phyloP scores from a whole-genome alignment of 2,329 filamentous ascomycete genomes.

The Penicillium sp. region DNA sequence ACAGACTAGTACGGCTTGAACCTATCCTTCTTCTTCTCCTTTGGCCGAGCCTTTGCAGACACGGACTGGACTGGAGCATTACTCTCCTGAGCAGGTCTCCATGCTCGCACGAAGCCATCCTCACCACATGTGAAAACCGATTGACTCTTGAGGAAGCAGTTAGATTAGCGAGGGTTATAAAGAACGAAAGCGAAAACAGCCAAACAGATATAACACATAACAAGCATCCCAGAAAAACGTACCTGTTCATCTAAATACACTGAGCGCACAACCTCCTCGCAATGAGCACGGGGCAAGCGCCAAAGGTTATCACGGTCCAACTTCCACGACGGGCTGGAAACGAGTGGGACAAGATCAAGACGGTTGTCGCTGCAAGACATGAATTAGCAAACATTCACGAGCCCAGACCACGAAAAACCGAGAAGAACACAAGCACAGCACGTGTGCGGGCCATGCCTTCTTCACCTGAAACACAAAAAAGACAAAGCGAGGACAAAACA shows the following conservation, averaged over 20 bases:
- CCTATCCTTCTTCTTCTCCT: slow-evolving; percentile 38
- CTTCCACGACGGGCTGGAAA: slow-evolving; percentile 36
- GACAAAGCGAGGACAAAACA: background rate
- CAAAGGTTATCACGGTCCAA: slow-evolving; percentile 42
- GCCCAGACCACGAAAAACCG: background rate
- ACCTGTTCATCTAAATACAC: slow-evolving; percentile 47
- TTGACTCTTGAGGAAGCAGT: slow-evolving; percentile 30
- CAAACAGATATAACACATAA: background rate
- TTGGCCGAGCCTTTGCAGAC: slow-evolving; percentile 26
- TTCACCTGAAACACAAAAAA: background rate
- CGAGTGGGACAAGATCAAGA: slow-evolving; percentile 45
- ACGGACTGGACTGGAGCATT: slow-evolving; percentile 14
- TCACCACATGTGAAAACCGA: slow-evolving; percentile 47
- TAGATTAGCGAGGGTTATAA: background rate
- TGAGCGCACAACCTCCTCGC: slow-evolving; percentile 49
- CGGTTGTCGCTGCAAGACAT: slow-evolving; percentile 33
- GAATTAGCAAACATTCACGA: background rate
- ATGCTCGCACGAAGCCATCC: slow-evolving; percentile 43
- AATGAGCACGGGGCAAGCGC: slow-evolving; percentile 48
- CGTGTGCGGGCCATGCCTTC: background rate
- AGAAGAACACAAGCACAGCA: background rate
- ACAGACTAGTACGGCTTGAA: slow-evolving; percentile 39
- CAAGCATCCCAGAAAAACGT: slow-evolving; percentile 11
- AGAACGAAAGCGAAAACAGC: background rate
- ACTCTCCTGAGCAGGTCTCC: slow-evolving; percentile 31